Evolutionary conservation across 1,284 basidiomycete genomes (phyloP).

Genomic region (Moesziomyces sp.): DNA sequence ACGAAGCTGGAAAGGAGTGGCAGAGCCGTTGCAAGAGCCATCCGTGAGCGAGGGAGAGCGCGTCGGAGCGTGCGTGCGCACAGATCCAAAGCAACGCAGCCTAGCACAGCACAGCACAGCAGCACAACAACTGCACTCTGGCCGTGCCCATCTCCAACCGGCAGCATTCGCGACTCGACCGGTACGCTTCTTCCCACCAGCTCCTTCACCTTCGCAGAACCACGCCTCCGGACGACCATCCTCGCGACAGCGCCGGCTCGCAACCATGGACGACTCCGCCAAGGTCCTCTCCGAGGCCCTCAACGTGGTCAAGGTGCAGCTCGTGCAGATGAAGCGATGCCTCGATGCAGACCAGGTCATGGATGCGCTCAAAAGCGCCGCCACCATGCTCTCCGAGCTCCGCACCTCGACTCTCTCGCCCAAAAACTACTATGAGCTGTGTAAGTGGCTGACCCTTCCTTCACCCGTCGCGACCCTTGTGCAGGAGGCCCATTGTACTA

Average conservation of each 20-base stretch:
- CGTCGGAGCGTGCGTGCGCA: too few relatives aligned
- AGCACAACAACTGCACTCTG: too few relatives aligned
- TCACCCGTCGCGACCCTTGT: background rate
- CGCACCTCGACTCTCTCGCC: constrained; percentile 63
- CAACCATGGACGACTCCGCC: constrained; percentile 64
- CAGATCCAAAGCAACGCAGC: too few relatives aligned
- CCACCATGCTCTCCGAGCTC: constrained; percentile 66
- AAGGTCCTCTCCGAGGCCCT: constrained; percentile 65
- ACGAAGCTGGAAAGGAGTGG: too few relatives aligned
- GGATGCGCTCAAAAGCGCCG: constrained; percentile 66
- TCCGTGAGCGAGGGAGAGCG: too few relatives aligned
- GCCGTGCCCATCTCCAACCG: too few relatives aligned
- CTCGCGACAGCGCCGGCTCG: constrained; percentile 15
- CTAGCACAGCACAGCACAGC: too few relatives aligned
- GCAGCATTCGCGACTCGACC: too few relatives aligned
- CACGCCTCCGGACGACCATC: constrained; percentile 9
- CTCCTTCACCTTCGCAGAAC: too few relatives aligned
- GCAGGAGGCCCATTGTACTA: too few relatives aligned
- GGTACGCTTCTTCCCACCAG: too few relatives aligned
- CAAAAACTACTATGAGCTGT: constrained; percentile 67
- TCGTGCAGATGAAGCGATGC: constrained; percentile 66
- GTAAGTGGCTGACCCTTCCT: constrained; percentile 24
- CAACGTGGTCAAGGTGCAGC: constrained; percentile 66
- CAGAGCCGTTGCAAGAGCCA: too few relatives aligned
- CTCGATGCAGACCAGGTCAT: constrained; percentile 66